A percentile compares a stretch with the other conserved stretches of the same genome.
Evolutionary conservation across 164 flowering plant species (phyloP).

Genomic region (Liriodendron chinense): DNA sequence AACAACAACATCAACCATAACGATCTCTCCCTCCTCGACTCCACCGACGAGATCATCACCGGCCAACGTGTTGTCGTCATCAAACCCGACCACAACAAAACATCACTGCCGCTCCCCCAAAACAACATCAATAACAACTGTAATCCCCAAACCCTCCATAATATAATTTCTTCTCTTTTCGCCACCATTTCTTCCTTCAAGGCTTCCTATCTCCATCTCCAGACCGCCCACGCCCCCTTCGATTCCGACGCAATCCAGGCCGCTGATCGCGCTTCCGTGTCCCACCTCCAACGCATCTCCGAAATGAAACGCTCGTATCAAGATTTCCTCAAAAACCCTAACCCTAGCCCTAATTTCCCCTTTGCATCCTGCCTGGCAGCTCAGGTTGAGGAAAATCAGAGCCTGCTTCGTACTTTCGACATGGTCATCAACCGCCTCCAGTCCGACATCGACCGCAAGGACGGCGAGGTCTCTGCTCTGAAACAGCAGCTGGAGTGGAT

Average conservation of each 20-base stretch:
- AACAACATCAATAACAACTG: conserved; percentile 29
- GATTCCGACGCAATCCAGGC: conserved; percentile 44
- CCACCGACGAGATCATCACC: conserved; percentile 53
- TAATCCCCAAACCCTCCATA: conserved; percentile 33
- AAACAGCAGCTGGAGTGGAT: conserved; percentile 53
- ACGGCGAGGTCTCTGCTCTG: conserved; percentile 42
- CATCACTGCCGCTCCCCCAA: background rate
- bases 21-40: conserved; percentile 53
- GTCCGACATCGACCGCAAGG: conserved; percentile 70
- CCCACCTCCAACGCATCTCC: conserved; percentile 58
- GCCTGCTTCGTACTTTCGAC: conserved; percentile 65
- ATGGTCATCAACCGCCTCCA: conserved; percentile 64
- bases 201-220: conserved; percentile 84
- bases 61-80: conserved; percentile 12
- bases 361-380: conserved; percentile 66
- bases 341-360: conserved; percentile 27
- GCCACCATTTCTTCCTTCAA: conserved; percentile 78
- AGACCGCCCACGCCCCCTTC: conserved; percentile 84
- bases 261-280: conserved; percentile 65
- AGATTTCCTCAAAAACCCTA: conserved; percentile 27
- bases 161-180: conserved; percentile 60
- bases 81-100: conserved; percentile 10
- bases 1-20: conserved; percentile 32
- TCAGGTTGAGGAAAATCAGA: conserved; percentile 92
- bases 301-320: conserved; percentile 53